These are phyloP conservation scores for Hygrocybe punicea DNA, from an alignment of 768 basidiomycete species.

Conservation along the genomic window DNA sequence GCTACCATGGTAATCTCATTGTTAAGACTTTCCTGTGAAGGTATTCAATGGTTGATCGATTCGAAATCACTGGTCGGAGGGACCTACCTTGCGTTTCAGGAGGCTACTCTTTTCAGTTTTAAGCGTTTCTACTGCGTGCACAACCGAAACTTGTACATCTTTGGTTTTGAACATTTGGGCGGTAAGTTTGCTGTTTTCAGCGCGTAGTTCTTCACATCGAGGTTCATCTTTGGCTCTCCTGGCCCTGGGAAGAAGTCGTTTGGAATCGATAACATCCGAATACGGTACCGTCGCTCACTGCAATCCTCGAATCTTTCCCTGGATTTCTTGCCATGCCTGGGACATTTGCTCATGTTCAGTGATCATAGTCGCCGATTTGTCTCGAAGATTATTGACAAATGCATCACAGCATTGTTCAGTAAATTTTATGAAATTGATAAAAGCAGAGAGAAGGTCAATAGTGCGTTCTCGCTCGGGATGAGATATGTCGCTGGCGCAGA, in stretches of 20 bases:
- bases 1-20: conserved; percentile 55
- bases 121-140: conserved; percentile 65
- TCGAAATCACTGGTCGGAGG: neutral
- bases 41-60: neutral
- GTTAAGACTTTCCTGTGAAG: conserved; percentile 54
- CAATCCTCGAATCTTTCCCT: conserved; percentile 50
- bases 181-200: conserved; percentile 59
- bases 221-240: conserved; percentile 70
- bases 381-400: conserved; percentile 60
- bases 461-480: conserved; percentile 75
- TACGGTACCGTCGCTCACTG: conserved; percentile 44
- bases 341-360: conserved; percentile 59
- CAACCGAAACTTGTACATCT: conserved; percentile 53
- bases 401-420: conserved; percentile 65
- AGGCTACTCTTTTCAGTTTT: conserved; percentile 68
- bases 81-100: conserved; percentile 58
- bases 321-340: conserved; percentile 47
- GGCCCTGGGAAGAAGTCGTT: conserved; percentile 38
- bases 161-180: conserved; percentile 69
- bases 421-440: conserved; percentile 93
- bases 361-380: conserved; percentile 53
- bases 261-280: neutral
- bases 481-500: conserved; percentile 69
- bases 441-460: conserved; percentile 71
- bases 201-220: conserved; percentile 53